Percentiles rank a stretch among this genome's conserved stretches.
Conservation (phyloP, 2,329 filamentous ascomycete genomes). For the Dactylellina sp. region DNA sequence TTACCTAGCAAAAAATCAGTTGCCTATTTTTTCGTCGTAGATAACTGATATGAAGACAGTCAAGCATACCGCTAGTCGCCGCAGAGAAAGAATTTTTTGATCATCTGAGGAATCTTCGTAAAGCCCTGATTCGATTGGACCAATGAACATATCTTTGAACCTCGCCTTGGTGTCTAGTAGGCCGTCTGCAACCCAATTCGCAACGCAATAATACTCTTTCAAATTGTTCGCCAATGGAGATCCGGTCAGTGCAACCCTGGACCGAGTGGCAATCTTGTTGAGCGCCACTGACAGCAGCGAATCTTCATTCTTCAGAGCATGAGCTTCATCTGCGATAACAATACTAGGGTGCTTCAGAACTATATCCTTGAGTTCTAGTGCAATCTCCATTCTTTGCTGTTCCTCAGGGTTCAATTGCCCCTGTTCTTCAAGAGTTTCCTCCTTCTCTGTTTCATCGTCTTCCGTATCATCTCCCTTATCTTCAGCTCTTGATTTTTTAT, state of each 20-base stretch:
- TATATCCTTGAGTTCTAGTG: slow-evolving; percentile 18
- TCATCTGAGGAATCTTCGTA: slow-evolving; percentile 71
- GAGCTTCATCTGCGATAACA: slow-evolving; percentile 87
- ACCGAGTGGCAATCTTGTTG: slow-evolving; percentile 73
- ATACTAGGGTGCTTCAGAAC: slow-evolving; percentile 75
- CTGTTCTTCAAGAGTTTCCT: not conserved
- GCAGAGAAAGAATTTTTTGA: slow-evolving; percentile 3
- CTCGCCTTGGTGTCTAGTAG: slow-evolving; percentile 75
- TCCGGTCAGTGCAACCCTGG: slow-evolving; percentile 84
- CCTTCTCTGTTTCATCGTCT: not conserved
- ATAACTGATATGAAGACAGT: not conserved
- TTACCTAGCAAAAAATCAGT: slow-evolving; percentile 65
- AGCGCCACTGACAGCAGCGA: slow-evolving; percentile 70
- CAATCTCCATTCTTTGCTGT: slow-evolving; percentile 62
- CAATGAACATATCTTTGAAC: slow-evolving; percentile 77
- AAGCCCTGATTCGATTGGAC: slow-evolving; percentile 79
- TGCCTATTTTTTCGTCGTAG: too few species aligned
- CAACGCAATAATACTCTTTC: slow-evolving; percentile 84
- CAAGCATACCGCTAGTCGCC: slow-evolving; percentile 30
- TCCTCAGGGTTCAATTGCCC: not conserved
- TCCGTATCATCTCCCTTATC: not conserved
- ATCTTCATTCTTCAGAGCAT: slow-evolving; percentile 76
- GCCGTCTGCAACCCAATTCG: slow-evolving; percentile 84
- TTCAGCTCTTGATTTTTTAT: not conserved
- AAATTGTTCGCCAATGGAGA: slow-evolving; percentile 88